Conservation (phyloP, 192 early-diverging fungal genomes). For the Helicostylum pulchrum region DNA sequence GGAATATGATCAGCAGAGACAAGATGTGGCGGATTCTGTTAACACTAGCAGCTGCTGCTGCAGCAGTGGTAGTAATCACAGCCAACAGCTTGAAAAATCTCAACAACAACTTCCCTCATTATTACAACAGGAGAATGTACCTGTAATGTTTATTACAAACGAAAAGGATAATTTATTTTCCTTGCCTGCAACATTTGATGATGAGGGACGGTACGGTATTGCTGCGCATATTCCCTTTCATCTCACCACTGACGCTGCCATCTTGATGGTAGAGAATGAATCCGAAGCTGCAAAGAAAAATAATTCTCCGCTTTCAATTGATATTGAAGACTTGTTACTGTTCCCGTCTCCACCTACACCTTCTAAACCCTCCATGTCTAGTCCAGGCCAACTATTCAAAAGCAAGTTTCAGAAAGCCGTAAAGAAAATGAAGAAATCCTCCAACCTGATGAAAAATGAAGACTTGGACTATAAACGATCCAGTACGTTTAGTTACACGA, state of each 20-base stretch:
- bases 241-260: too few species aligned
- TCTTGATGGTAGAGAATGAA: neutral
- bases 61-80: neutral
- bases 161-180: neutral
- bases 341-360: neutral
- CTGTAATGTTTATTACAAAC: neutral
- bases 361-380: neutral
- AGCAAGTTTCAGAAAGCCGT: constrained; percentile 1
- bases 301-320: neutral
- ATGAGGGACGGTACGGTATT: too few species aligned
- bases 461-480: neutral
- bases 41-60: neutral
- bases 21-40: neutral
- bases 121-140: too few species aligned
- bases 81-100: neutral
- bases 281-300: neutral
- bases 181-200: too few species aligned
- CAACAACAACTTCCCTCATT: too few species aligned
- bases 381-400: neutral
- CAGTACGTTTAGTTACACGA: too few species aligned
- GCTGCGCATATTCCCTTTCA: too few species aligned
- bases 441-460: neutral
- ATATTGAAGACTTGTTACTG: neutral
- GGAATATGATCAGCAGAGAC: neutral
- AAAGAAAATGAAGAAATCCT: constrained; percentile 5